phyloP scores from a whole-genome alignment of 345 rosid species.

The Nasturtium officinale region DNA sequence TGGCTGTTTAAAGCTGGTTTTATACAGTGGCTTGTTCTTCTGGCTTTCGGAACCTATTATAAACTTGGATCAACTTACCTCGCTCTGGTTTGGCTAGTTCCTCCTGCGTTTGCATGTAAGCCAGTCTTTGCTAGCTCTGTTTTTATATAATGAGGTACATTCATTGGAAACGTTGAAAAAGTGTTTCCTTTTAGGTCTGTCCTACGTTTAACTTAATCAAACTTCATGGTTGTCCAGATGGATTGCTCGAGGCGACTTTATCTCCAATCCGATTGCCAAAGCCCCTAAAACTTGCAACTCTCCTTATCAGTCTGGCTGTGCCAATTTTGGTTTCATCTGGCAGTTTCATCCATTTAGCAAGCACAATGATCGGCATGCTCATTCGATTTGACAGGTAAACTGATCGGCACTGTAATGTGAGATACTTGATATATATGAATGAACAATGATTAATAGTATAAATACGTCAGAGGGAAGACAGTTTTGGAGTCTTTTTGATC shows the following conservation, averaged over 20 bases:
- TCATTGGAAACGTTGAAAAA: slow-evolving; percentile 4
- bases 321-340: slow-evolving; percentile 84
- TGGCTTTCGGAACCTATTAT: slow-evolving; percentile 69
- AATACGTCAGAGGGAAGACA: not conserved
- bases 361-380: slow-evolving; percentile 56
- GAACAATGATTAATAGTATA: not conserved
- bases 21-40: slow-evolving; percentile 81
- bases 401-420: not conserved
- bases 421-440: slow-evolving; percentile 21
- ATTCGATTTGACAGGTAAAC: slow-evolving; percentile 82
- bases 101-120: slow-evolving; percentile 99
- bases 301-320: slow-evolving; percentile 64
- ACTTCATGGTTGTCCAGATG: slow-evolving; percentile 59
- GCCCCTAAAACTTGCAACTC: slow-evolving; percentile 94
- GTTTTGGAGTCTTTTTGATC: not conserved
- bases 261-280: slow-evolving; percentile 77
- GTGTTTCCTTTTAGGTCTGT: not conserved
- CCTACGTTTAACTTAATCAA: slow-evolving; percentile 16
- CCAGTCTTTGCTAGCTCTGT: slow-evolving; percentile 23
- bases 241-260: slow-evolving; percentile 91
- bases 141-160: slow-evolving; percentile 1
- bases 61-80: slow-evolving; percentile 77
- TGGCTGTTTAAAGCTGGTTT: slow-evolving; percentile 90
- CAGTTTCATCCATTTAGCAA: slow-evolving; percentile 56
- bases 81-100: slow-evolving; percentile 84